phyloP scores from a whole-genome alignment of 2,329 filamentous ascomycete genomes.

The Myotisia sp. region DNA sequence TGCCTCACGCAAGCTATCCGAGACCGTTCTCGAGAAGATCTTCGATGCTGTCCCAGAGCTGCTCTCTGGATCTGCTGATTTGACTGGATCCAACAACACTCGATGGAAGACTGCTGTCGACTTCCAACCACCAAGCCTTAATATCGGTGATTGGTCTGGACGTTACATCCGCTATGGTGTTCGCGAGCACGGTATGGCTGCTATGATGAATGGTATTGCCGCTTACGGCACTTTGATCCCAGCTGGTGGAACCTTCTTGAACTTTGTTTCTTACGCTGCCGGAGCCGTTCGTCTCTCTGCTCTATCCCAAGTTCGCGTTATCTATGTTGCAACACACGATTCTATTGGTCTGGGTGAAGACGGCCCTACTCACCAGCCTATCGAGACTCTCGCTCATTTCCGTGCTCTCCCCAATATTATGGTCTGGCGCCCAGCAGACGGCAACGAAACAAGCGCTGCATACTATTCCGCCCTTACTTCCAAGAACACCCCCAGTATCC shows the following conservation, averaged over 20 bases:
- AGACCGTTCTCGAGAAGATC: slow-evolving; percentile 81
- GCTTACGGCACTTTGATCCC: slow-evolving; percentile 93
- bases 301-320: slow-evolving; percentile 74
- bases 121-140: slow-evolving; percentile 81
- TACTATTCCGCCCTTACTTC: slow-evolving; percentile 92
- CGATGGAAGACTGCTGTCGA: slow-evolving; percentile 94
- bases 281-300: slow-evolving; percentile 89
- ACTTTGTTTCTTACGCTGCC: slow-evolving; percentile 97
- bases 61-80: slow-evolving; percentile 86
- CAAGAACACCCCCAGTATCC: slow-evolving; percentile 78
- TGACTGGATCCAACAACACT: slow-evolving; percentile 98
- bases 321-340: slow-evolving; percentile 97
- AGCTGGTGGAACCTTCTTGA: slow-evolving; percentile 91
- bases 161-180: slow-evolving; percentile 56
- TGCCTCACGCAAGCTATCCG: slow-evolving; percentile 90
- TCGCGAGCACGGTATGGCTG: slow-evolving; percentile 39
- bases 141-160: slow-evolving; percentile 77
- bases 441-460: slow-evolving; percentile 93
- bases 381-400: slow-evolving; percentile 97
- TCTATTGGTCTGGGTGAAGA: slow-evolving; percentile 98
- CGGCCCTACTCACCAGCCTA: slow-evolving; percentile 95
- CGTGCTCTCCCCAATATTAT: slow-evolving; percentile 97
- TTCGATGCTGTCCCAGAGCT: slow-evolving; percentile 74
- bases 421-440: slow-evolving; percentile 97
- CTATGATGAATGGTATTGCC: slow-evolving; percentile 57